phyloP scores from a whole-genome alignment of 2,329 filamentous ascomycete genomes.

The Sporothrix inflata region DNA sequence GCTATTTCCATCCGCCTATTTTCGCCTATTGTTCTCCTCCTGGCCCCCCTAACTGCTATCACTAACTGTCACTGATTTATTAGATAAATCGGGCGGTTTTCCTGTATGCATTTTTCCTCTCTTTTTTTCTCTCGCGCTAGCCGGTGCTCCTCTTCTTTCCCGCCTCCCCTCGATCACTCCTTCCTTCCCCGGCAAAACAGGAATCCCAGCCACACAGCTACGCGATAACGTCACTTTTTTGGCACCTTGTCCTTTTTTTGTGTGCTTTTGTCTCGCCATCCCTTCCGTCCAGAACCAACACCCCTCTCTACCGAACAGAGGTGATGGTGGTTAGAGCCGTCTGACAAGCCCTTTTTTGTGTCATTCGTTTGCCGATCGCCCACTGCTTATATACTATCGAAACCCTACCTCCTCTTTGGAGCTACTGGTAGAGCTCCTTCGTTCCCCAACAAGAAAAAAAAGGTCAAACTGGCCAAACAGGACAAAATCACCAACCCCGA shows the following conservation, averaged over 20 bases:
- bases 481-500: not conserved
- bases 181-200: conserved; percentile 22
- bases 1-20: conserved; percentile 1
- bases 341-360: not conserved
- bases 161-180: conserved; percentile 17
- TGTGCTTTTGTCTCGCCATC: not conserved
- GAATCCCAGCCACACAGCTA: conserved; percentile 14
- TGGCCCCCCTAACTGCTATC: not conserved
- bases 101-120: not conserved
- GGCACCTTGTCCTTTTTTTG: not conserved
- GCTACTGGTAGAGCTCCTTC: not conserved
- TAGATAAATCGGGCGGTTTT: not conserved
- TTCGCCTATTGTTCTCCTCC: not conserved
- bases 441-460: conserved; percentile 22
- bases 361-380: not conserved
- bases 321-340: conserved; percentile 10
- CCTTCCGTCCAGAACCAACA: not conserved
- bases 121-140: not conserved
- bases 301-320: conserved; percentile 15
- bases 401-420: not conserved
- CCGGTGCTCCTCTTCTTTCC: conserved; percentile 18
- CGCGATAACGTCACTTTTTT: conserved; percentile 27
- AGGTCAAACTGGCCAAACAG: not conserved
- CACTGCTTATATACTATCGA: conserved; percentile 4
- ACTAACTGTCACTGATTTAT: not conserved